Base-by-base conservation (phyloP, 208 protist species). In the Acanthamoeba culbertsoni region DNA sequence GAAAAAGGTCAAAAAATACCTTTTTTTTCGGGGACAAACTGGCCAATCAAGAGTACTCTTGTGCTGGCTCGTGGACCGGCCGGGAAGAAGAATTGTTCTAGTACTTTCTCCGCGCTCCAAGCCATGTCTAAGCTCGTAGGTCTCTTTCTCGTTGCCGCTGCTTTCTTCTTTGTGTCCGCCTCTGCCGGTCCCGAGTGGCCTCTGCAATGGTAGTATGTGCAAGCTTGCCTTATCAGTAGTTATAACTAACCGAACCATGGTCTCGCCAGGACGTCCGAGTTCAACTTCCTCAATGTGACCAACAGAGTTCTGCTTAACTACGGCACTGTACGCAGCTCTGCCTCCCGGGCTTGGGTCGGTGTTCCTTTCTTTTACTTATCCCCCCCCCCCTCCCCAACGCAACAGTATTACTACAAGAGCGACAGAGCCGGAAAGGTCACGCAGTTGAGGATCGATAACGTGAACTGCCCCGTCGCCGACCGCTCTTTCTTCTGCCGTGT, bases 341-440 rank as follows among this genome's bases (percentile, higher is more conserved):
- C 63, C 6, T 8, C 28, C 33, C n/a, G 2, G 3, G 31, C 42
- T 23, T 18, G 20, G n/a, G n/a, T n/a, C n/a, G 55, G 23, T 68
- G 37, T 12, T 33, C n/a, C 5, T 31, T 33, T 14, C 37, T 68
- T 68, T 35, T 35, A n/a, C n/a, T n/a, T n/a, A 59, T 23, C 51
- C 23, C 51, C 14, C 16, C 23, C 51, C 14, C 23, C 51, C 23
- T 59, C 51, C 14, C 16, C 51, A 59, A 59, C 23, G 16, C 23
- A 45, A 51, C 35, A 79, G 68, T 79, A 79, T 40, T 48, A 79
- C 68, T 79, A 48, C 42, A 79, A 79, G 68, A 79, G 68, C 68
- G 23, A 79, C 4, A n/a, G n/a, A n/a, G n/a, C n/a, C n/a, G 68
- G 68, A 16, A 16, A 31, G 10, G 28, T 26, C 31, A 79, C 68